Conservation (phyloP, 2,329 filamentous ascomycete species). For the Triangularia setosa region DNA sequence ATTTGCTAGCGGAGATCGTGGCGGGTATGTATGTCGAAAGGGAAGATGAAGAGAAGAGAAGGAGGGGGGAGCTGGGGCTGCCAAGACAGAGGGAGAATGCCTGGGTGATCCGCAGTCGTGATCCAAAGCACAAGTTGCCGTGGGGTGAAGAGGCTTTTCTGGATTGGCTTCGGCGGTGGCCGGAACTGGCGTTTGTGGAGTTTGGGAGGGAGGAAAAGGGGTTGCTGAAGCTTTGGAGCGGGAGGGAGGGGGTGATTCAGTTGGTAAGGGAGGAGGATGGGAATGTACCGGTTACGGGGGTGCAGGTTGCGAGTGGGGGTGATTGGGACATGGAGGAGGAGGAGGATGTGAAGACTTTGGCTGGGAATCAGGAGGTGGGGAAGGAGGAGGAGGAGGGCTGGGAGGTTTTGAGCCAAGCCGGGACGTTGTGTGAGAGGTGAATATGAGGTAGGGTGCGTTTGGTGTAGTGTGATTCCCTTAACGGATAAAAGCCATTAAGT, state of each 20-base stretch:
- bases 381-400: constrained; percentile 4
- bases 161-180: constrained; percentile 13
- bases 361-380: neutral
- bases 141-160: constrained; percentile 8
- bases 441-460: neutral
- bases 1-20: neutral
- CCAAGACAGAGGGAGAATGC: too few relatives aligned
- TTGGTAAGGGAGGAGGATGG: neutral
- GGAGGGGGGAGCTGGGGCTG: neutral
- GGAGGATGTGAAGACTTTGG: constrained; percentile 8
- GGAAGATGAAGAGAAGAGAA: constrained; percentile 4
- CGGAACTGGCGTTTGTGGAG: constrained; percentile 13
- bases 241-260: neutral
- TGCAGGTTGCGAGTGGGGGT: neutral
- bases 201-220: neutral
- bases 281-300: neutral
- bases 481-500: too few relatives aligned
- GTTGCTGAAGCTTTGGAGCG: neutral
- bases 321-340: neutral
- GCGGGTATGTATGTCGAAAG: neutral
- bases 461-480: neutral
- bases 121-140: neutral
- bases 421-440: neutral
- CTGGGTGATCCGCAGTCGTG: neutral
- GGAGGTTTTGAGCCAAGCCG: constrained; percentile 7